Evolutionary conservation across 75 land plant species (phyloP).

Genomic region (Gnetum montanum): DNA sequence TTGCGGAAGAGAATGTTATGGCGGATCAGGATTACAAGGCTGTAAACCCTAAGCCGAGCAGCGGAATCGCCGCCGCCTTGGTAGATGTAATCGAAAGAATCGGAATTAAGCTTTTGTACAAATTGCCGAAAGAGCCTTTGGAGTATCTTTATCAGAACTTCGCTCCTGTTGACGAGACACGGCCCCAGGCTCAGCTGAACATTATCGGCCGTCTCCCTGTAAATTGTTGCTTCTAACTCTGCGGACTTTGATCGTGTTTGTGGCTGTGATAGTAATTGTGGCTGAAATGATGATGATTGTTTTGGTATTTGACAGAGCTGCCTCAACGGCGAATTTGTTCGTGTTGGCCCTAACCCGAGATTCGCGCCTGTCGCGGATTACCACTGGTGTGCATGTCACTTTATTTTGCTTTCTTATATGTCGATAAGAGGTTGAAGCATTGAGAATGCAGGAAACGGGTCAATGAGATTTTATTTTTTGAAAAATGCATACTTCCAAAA

Average conservation of each 20-base stretch:
- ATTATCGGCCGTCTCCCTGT: constrained; percentile 58
- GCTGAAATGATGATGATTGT: background rate
- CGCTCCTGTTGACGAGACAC: constrained; percentile 60
- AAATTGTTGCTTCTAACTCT: constrained; percentile 3
- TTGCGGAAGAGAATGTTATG: no score
- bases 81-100: constrained; percentile 43
- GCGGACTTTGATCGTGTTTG: background rate
- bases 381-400: constrained; percentile 47
- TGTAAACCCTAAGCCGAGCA: constrained; percentile 46
- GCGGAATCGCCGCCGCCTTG: constrained; percentile 24
- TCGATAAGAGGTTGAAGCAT: background rate
- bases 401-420: background rate
- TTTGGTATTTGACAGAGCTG: constrained; percentile 40
- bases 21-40: no score
- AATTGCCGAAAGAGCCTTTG: constrained; percentile 25
- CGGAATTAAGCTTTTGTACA: constrained; percentile 31
- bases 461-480: background rate
- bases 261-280: background rate
- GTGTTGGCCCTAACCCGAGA: constrained; percentile 86
- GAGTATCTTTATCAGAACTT: constrained; percentile 58
- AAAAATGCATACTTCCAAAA: no score
- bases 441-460: background rate
- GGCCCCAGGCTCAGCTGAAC: constrained; percentile 32
- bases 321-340: constrained; percentile 85
- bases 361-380: constrained; percentile 78